Evolutionary conservation across 1,284 basidiomycete genomes (phyloP).

Genomic region (Pseudozyma pruni): DNA sequence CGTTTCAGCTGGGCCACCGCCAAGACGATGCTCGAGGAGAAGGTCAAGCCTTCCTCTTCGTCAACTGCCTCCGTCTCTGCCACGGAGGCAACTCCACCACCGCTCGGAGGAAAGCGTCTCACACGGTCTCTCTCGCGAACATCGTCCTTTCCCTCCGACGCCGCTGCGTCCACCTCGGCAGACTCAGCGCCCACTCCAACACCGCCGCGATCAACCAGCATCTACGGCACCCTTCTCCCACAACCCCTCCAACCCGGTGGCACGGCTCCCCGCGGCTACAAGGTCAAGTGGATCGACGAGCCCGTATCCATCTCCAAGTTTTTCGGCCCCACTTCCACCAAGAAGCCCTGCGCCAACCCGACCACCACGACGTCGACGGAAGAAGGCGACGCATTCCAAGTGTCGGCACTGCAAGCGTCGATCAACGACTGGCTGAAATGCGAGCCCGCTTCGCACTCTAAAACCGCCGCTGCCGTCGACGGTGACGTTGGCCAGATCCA

Average conservation of each 20-base stretch:
- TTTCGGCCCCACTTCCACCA: constrained; percentile 26
- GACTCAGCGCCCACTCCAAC: neutral
- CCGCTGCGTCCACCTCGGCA: neutral
- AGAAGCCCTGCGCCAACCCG: constrained; percentile 6
- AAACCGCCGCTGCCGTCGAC: neutral
- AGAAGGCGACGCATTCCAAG: constrained; percentile 1
- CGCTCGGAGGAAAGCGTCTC: constrained; percentile 10
- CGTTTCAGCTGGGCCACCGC: constrained; percentile 97
- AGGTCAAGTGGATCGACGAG: constrained; percentile 56
- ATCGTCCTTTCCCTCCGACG: constrained; percentile 6
- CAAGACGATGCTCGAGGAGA: constrained; percentile 84
- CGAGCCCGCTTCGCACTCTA: constrained; percentile 16
- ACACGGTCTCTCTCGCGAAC: constrained; percentile 27
- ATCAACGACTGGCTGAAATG: constrained; percentile 31
- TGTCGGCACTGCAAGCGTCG: constrained; percentile 11
- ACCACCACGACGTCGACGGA: neutral
- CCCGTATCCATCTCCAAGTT: constrained; percentile 49
- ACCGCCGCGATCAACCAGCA: constrained; percentile 10
- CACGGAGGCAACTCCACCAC: neutral
- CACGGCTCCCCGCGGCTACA: constrained; percentile 29
- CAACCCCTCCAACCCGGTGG: constrained; percentile 7
- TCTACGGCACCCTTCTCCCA: constrained; percentile 33
- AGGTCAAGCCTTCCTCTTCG: constrained; percentile 20
- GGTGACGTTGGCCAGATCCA: constrained; percentile 4
- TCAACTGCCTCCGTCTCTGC: neutral